A percentile compares a stretch with the other conserved stretches of the same genome.
Evolutionary conservation across 1,284 basidiomycete genomes (phyloP).

Genomic region (Ustilago shanxiensis): DNA sequence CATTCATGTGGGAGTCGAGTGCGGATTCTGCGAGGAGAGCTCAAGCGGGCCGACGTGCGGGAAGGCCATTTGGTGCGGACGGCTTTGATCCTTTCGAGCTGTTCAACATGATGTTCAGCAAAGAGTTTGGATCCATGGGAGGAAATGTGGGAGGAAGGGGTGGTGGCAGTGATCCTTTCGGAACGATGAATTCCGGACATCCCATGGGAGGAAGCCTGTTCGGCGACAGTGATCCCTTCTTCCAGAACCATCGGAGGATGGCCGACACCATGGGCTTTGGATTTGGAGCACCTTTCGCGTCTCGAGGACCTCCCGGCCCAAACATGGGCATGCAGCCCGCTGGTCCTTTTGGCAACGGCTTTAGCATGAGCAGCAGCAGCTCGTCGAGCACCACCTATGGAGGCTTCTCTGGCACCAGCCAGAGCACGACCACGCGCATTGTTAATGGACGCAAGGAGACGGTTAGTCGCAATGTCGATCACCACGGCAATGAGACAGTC

Average conservation of each 20-base stretch:
- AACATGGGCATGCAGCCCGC: constrained; percentile 21
- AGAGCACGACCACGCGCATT: constrained; percentile 54
- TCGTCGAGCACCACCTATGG: constrained; percentile 29
- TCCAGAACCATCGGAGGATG: constrained; percentile 56
- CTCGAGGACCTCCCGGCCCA: constrained; percentile 6
- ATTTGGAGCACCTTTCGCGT: constrained; percentile 29
- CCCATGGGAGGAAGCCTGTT: constrained; percentile 33
- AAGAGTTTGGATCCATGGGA: constrained; percentile 37
- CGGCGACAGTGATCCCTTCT: constrained; percentile 50
- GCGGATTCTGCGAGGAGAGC: constrained; percentile 64
- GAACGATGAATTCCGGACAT: constrained; percentile 11
- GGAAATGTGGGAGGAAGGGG: constrained; percentile 14
- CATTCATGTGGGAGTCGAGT: constrained; percentile 64
- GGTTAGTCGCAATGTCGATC: constrained; percentile 57
- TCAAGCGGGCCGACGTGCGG: constrained; percentile 41
- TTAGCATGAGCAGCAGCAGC: constrained; percentile 13
- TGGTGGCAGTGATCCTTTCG: constrained; percentile 22
- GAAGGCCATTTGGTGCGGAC: constrained; percentile 54
- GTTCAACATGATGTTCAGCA: constrained; percentile 65
- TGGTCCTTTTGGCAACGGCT: constrained; percentile 14
- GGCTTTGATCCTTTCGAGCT: constrained; percentile 64
- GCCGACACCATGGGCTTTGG: constrained; percentile 52
- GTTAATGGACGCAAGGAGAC: constrained; percentile 62
- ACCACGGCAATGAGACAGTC: constrained; percentile 59
- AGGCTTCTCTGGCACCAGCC: constrained; percentile 33